A percentile compares a stretch with the other conserved stretches of the same genome.
These are phyloP conservation scores for Dactylella cylindrospora DNA, from an alignment of 2,329 filamentous ascomycete species.

Conservation along the genomic window DNA sequence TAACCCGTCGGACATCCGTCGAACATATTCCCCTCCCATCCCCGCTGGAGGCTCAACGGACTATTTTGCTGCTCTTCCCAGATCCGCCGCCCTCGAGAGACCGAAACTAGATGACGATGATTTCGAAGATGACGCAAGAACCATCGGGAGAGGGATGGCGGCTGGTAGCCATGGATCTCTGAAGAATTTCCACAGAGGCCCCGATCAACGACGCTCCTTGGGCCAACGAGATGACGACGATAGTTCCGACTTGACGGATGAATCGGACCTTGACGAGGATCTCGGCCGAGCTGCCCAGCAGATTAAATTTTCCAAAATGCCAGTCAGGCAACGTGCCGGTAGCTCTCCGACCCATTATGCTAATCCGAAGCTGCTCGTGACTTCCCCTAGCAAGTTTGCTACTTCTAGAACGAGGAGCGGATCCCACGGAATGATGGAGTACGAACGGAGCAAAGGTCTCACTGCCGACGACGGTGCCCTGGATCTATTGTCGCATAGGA, in stretches of 20 bases:
- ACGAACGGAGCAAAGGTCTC: slow-evolving; percentile 45
- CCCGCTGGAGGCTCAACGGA: slow-evolving; percentile 79
- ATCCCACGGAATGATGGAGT: slow-evolving; percentile 49
- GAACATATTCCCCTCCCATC: slow-evolving; percentile 82
- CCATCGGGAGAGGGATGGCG: slow-evolving; percentile 63
- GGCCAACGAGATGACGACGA: slow-evolving; percentile 70
- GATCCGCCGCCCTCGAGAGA: slow-evolving; percentile 60
- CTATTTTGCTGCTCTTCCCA: slow-evolving; percentile 69
- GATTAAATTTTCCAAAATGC: slow-evolving; percentile 96
- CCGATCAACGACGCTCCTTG: slow-evolving; percentile 54
- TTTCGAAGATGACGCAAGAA: slow-evolving; percentile 63
- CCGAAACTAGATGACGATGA: slow-evolving; percentile 68
- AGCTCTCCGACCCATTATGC: slow-evolving; percentile 72
- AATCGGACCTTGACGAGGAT: slow-evolving; percentile 76
- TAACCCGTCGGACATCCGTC: slow-evolving; percentile 73
- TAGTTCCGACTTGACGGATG: slow-evolving; percentile 80
- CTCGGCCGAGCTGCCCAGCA: slow-evolving; percentile 72
- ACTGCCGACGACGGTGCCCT: slow-evolving; percentile 43
- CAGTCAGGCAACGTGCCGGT: slow-evolving; percentile 77
- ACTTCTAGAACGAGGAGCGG: slow-evolving; percentile 52
- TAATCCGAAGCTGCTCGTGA: slow-evolving; percentile 63
- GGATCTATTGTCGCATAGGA: slow-evolving; percentile 47
- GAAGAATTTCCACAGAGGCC: slow-evolving; percentile 64
- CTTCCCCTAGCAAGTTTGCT: slow-evolving; percentile 63
- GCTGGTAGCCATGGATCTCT: slow-evolving; percentile 69